A percentile compares a stretch with the other conserved stretches of the same genome.
These are phyloP conservation scores for Diaporthe eres DNA, from an alignment of 2,329 filamentous ascomycete species.

Conservation along the genomic window DNA sequence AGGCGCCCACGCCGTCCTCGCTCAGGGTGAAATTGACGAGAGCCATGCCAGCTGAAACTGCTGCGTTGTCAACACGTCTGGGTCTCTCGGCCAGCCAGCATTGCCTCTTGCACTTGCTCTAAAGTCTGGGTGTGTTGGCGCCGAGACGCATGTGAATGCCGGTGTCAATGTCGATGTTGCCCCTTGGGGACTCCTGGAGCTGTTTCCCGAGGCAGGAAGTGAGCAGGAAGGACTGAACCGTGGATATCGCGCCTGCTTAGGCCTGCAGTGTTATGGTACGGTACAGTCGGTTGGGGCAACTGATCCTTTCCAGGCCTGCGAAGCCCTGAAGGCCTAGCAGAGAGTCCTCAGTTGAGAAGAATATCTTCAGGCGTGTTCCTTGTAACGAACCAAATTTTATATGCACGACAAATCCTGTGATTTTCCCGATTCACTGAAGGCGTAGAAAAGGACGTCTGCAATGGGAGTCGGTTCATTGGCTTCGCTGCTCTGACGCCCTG, in stretches of 20 bases:
- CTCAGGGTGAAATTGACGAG: slow-evolving; percentile 81
- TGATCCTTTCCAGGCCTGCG: neutral
- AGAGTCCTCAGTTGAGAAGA: neutral
- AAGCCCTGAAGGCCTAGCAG: neutral
- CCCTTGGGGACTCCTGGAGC: neutral
- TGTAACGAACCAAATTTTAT: too few relatives aligned
- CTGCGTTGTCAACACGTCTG: neutral
- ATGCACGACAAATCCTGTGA: neutral
- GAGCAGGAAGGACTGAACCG: neutral
- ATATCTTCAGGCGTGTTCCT: neutral
- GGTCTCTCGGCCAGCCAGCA: neutral
- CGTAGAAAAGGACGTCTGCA: neutral
- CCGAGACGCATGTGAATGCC: neutral
- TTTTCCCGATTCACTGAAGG: neutral
- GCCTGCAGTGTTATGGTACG: neutral
- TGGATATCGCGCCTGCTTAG: slow-evolving; percentile 5
- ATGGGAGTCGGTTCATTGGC: neutral
- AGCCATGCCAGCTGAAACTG: slow-evolving; percentile 56
- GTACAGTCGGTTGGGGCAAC: neutral
- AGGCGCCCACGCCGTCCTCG: slow-evolving; percentile 77
- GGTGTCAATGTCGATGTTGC: neutral
- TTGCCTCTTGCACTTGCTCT: neutral
- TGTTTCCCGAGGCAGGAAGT: neutral
- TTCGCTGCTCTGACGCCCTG: neutral
- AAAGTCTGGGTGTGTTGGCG: too few relatives aligned